Evolutionary conservation across 768 basidiomycete genomes (phyloP).

Genomic region (Holtermanniella nyarrowii): DNA sequence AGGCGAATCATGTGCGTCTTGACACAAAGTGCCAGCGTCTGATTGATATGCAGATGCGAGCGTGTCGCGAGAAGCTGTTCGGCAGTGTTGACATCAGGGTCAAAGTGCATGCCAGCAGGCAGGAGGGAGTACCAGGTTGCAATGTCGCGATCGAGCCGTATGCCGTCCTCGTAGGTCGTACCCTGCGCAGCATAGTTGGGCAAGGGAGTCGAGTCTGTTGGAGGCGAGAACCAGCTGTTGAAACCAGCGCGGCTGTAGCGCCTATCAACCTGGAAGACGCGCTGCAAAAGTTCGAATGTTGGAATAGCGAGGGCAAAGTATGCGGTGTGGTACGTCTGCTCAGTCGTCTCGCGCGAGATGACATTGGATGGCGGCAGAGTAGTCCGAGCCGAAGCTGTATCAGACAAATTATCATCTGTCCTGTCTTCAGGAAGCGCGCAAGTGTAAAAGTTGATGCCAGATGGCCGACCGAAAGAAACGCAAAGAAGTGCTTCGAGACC

Average conservation of each 20-base stretch:
- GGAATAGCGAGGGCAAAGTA: slow-evolving; percentile 39
- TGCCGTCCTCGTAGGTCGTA: slow-evolving; percentile 31
- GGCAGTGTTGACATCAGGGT: slow-evolving; percentile 24
- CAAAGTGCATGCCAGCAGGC: slow-evolving; percentile 32
- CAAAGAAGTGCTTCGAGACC: slow-evolving; percentile 36
- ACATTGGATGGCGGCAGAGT: slow-evolving; percentile 22
- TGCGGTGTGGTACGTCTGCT: slow-evolving; percentile 33
- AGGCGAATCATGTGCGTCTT: slow-evolving; percentile 38
- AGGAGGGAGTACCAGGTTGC: slow-evolving; percentile 30
- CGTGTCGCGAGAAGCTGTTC: slow-evolving; percentile 13
- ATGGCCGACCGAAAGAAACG: slow-evolving; percentile 35
- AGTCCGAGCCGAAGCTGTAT: slow-evolving; percentile 18
- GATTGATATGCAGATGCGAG: slow-evolving; percentile 21
- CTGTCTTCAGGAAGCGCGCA: slow-evolving; percentile 37
- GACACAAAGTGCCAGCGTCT: slow-evolving; percentile 29
- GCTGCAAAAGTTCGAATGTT: slow-evolving; percentile 31
- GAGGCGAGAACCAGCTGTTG: slow-evolving; percentile 31
- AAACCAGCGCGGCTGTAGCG: slow-evolving; percentile 29
- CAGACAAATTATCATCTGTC: slow-evolving; percentile 29
- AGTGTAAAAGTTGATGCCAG: slow-evolving; percentile 34
- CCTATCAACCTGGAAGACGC: slow-evolving; percentile 34
- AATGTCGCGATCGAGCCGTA: slow-evolving; percentile 36
- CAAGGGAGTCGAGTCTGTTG: not conserved
- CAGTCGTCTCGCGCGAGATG: slow-evolving; percentile 28
- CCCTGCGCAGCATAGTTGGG: slow-evolving; percentile 1